Evolutionary conservation across 2,329 filamentous ascomycete species (phyloP), one percentile per base, ranked within the genome.

Genomic region (Sclerotiophoma versabilis): DNA sequence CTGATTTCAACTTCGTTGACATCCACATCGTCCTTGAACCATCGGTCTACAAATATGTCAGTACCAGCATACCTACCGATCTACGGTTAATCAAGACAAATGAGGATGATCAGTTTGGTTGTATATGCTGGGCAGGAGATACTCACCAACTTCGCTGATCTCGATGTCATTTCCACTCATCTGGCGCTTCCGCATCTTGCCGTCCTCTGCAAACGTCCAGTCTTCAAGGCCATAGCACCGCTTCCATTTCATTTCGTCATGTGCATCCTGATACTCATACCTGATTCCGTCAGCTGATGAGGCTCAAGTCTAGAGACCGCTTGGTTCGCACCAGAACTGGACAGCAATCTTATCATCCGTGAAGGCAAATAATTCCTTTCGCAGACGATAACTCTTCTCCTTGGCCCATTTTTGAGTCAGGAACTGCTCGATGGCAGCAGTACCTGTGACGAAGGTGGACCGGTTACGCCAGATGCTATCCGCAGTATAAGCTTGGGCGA

Each of bases 321-420:
- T 27, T 20, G n/a, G 8, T 5, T 10, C 27, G 12, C 8, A 49
- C 41, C 46, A 96, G 73, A 95, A 96, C 70, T 96, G 91, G 19
- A 96, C 92, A 1, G 91, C 91, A 60, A 93, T 93, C 75, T 85
- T 89, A 74, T 93, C 80, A 30, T 87, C 87, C 0, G 77, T 81
- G 67, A 92, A 95, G 1, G 90, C 82, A 74, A 96, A 96, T 1
- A 96, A 79, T 71, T 96, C 92, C 73, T 96, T 96, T 48, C 91
- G 84, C 49, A 96, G 80, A 0, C 83, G 82, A 67, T 96, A 96
- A 14, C 81, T 85, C 36, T 84, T 78, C 72, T 96, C 92, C 17
- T 80, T 83, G 36, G 81, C 75, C 91, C 91, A 96, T 70, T 96
- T 96, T 37, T 84, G 78, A 0, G 81, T 83, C 46, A 96, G 70